Percentiles rank a stretch among this genome's conserved stretches.
Conservation (phyloP, 768 basidiomycete species). For the Kwoniella sp. region DNA sequence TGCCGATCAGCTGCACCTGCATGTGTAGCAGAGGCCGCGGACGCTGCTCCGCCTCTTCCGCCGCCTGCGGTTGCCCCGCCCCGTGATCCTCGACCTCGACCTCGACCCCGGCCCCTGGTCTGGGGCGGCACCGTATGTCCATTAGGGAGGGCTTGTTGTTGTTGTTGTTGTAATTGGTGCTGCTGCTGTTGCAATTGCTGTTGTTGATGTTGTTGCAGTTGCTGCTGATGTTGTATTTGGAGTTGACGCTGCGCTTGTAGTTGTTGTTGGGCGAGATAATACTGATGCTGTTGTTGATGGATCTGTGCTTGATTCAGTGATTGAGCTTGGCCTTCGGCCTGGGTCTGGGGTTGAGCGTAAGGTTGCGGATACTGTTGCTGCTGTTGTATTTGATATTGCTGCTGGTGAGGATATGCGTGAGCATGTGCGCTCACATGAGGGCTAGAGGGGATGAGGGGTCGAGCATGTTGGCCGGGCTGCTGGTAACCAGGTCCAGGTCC, state of each 20-base stretch:
- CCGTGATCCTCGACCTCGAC: slow-evolving; percentile 1
- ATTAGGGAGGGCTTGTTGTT: neutral
- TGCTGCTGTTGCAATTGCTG: slow-evolving; percentile 1
- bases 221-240: slow-evolving; percentile 1
- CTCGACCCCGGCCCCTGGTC: neutral
- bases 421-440: neutral
- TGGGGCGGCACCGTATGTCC: neutral
- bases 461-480: neutral
- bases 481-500: neutral
- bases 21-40: neutral
- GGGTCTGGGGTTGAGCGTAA: slow-evolving; percentile 5
- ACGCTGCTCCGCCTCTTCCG: neutral
- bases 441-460: neutral
- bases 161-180: neutral
- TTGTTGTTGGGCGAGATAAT: neutral
- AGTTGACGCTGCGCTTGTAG: neutral
- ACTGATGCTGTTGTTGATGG: neutral
- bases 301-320: neutral
- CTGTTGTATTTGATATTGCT: neutral
- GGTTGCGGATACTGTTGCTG: slow-evolving; percentile 1
- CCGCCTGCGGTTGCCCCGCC: slow-evolving; percentile 5
- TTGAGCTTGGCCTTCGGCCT: neutral
- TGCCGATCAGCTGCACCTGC: neutral
- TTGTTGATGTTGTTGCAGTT: neutral
- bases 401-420: slow-evolving; percentile 1